These are phyloP conservation scores for Hemileccinum rubropunctum DNA, from an alignment of 768 basidiomycete genomes.

Conservation along the genomic window DNA sequence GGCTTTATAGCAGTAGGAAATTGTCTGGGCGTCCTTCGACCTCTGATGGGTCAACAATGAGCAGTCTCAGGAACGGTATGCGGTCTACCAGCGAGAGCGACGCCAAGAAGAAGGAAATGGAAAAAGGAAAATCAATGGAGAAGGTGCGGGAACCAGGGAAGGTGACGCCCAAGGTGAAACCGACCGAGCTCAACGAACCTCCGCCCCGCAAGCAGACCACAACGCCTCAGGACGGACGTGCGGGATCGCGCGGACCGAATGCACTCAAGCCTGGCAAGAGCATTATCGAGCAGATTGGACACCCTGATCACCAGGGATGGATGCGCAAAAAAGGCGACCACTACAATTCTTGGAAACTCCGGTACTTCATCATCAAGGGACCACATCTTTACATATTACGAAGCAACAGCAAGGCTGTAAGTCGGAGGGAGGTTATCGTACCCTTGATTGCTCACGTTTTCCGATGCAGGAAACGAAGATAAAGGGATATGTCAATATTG, in stretches of 20 bases:
- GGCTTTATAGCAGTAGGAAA: constrained; percentile 46
- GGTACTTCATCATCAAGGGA: constrained; percentile 93
- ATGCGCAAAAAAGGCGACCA: constrained; percentile 94
- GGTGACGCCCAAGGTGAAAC: constrained; percentile 11
- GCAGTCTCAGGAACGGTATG: constrained; percentile 23
- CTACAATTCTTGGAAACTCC: constrained; percentile 88
- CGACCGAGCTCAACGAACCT: constrained; percentile 33
- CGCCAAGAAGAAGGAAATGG: constrained; percentile 13
- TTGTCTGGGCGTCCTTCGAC: constrained; percentile 41
- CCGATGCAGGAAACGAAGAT: constrained; percentile 77
- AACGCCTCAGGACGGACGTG: constrained; percentile 26
- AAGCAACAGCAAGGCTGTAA: constrained; percentile 57
- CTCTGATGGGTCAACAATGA: constrained; percentile 33
- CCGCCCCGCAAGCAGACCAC: constrained; percentile 56
- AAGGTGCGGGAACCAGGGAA: constrained; percentile 20
- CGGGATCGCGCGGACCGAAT: constrained; percentile 27
- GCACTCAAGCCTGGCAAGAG: constrained; percentile 60
- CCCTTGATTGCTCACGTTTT: not conserved
- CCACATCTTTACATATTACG: constrained; percentile 85
- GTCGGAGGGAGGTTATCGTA: not conserved
- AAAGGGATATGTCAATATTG: constrained; percentile 93
- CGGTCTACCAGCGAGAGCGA: constrained; percentile 22
- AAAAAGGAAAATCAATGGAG: constrained; percentile 26
- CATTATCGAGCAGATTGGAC: constrained; percentile 88
- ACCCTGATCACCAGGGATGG: constrained; percentile 88